These are phyloP conservation scores for Euptelea pleiosperma DNA, from an alignment of 164 flowering plant genomes.

Conservation along the genomic window DNA sequence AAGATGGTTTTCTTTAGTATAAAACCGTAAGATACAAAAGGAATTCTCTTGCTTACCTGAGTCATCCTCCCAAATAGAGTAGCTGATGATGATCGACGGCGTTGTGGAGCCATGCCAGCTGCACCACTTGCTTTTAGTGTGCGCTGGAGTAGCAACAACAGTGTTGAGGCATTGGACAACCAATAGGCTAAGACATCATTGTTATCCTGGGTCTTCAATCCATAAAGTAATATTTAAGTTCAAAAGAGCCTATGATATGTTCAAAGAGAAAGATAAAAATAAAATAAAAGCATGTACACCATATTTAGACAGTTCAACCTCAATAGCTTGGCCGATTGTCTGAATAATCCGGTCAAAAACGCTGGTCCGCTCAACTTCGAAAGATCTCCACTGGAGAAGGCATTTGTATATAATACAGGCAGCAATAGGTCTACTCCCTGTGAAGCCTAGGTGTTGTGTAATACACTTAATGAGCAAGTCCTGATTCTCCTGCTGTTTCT, in stretches of 20 bases:
- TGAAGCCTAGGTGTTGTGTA: slow-evolving; percentile 80
- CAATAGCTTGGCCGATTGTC: slow-evolving; percentile 91
- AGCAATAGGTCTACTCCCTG: slow-evolving; percentile 85
- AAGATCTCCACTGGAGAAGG: slow-evolving; percentile 97
- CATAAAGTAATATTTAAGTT: slow-evolving; percentile 14
- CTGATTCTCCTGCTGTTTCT: slow-evolving; percentile 93
- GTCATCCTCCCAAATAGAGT: slow-evolving; percentile 95
- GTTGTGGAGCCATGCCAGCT: slow-evolving; percentile 92
- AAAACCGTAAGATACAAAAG: slow-evolving; percentile 4
- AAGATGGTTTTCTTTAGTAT: not conserved
- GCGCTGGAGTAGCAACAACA: slow-evolving; percentile 83
- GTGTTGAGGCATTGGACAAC: slow-evolving; percentile 94
- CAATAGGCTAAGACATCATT: slow-evolving; percentile 88
- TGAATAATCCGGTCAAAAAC: slow-evolving; percentile 95
- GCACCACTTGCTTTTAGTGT: slow-evolving; percentile 97
- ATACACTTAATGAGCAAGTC: slow-evolving; percentile 77
- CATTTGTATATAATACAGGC: slow-evolving; percentile 97
- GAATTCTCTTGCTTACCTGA: slow-evolving; percentile 45
- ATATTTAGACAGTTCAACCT: slow-evolving; percentile 50
- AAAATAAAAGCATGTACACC: too few species aligned
- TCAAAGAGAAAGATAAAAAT: too few species aligned
- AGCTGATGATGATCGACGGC: slow-evolving; percentile 84
- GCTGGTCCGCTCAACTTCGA: slow-evolving; percentile 96
- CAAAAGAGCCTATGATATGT: too few species aligned
- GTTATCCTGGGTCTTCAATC: slow-evolving; percentile 75